Percentiles rank a stretch among this genome's conserved stretches.
Conservation (phyloP, 768 basidiomycete species). For the Cubamyces lactineus region DNA sequence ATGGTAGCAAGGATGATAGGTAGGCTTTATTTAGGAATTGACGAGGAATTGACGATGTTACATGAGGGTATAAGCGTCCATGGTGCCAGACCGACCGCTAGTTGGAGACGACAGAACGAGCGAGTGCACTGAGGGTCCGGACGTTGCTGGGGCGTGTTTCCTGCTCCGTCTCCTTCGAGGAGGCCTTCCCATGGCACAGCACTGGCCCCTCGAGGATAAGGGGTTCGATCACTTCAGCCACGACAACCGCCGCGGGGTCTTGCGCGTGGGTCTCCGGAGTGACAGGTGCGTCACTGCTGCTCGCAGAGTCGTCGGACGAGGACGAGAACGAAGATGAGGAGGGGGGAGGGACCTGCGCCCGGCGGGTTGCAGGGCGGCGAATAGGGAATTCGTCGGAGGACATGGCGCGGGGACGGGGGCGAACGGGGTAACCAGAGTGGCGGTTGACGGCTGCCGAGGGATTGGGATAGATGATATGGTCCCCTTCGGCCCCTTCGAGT, state of each 20-base stretch:
- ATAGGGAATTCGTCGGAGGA: conserved; percentile 18
- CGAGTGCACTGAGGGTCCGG: neutral
- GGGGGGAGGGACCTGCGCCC: neutral
- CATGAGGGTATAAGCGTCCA: neutral
- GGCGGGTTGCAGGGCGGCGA: conserved; percentile 10
- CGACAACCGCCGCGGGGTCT: conserved; percentile 6
- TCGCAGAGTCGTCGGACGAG: conserved; percentile 5
- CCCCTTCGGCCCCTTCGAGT: neutral
- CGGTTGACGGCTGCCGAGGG: neutral
- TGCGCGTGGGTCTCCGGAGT: conserved; percentile 25
- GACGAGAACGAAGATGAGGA: neutral
- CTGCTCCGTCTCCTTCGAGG: neutral
- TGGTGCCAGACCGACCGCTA: too few species aligned
- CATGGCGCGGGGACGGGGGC: neutral
- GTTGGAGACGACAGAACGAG: neutral
- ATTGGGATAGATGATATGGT: neutral
- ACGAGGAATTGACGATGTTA: neutral
- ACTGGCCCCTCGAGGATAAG: conserved; percentile 3
- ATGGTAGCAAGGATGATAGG: too few species aligned
- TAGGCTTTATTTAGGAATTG: too few species aligned
- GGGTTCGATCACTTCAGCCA: conserved; percentile 5
- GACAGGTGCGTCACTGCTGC: conserved; percentile 11
- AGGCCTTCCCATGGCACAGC: conserved; percentile 2
- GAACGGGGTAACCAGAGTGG: neutral
- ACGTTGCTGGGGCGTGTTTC: neutral